Base-by-base conservation (phyloP, 2,329 filamentous ascomycete genomes). In the Malbranchea cinnamomea region DNA sequence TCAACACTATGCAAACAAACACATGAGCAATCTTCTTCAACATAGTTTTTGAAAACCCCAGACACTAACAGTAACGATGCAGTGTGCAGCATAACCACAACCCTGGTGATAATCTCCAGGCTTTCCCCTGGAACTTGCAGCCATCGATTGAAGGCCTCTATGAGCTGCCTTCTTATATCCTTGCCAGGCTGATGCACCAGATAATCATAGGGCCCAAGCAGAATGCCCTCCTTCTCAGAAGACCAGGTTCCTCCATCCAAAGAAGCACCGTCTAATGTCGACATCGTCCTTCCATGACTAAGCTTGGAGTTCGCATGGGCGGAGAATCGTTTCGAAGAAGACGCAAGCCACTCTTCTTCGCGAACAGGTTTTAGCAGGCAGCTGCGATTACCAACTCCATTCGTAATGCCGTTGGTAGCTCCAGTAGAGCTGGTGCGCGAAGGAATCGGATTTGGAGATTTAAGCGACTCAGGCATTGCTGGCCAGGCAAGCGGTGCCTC, bases 141-240 rank as follows among this genome's bases (percentile, higher is more conserved):
- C 48, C 55, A 58, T 4, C 43, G 40, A 27, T 59, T 54, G 26
- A 59, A 49, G 3, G 52, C 54, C 11, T 51, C 43, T 32, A 59
- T 52, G 6, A 58, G 36, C 24, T 47, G 43, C 10, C 46, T 40
- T 6, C 55, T 45, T 28, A 60, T 46, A 17, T 52, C 52, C 32
- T 60, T 59, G 40, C 83, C 83, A 0, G 81, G 80, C 39, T 84
- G 76, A 25, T 70, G 68, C 45, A 74, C 68, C 37, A 89, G 66
- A 52, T 92, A 91, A 47, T 87, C 76, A 45, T 74, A 92, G 1
- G 83, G 83, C 0, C 75, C 82, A 27, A 75, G 62, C 31, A 91
- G 60, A 37, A 87, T 74, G 50, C 71, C 71, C 52, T 89, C 80
- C 59, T 89, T 87, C 44, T 78, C 69, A 2, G 63, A 54, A 5